Percentiles rank a stretch among this genome's conserved stretches.
Evolutionary conservation across 148 eudicot genomes (phyloP).

Genomic region (Cornus florida): DNA sequence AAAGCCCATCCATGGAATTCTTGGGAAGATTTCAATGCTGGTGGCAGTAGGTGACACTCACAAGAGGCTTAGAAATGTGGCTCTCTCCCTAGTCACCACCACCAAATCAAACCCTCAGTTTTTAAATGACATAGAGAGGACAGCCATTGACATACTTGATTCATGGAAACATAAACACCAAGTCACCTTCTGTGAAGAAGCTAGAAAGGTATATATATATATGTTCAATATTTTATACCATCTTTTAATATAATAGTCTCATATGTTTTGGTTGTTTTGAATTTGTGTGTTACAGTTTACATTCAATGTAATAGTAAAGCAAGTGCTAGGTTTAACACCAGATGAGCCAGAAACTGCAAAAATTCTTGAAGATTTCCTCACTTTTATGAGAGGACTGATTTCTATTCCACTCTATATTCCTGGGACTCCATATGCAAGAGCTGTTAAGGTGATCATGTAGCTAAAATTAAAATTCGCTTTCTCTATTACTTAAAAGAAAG

Average conservation of each 20-base stretch:
- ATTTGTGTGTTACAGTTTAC: constrained; percentile 39
- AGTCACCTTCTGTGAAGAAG: constrained; percentile 50
- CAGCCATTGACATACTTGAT: constrained; percentile 36
- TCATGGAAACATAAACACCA: constrained; percentile 56
- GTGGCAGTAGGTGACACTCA: constrained; percentile 60
- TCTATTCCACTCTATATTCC: constrained; percentile 63
- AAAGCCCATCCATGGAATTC: constrained; percentile 61
- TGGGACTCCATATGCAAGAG: constrained; percentile 73
- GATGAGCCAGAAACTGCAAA: constrained; percentile 46
- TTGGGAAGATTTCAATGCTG: constrained; percentile 56
- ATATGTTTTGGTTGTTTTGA: not conserved
- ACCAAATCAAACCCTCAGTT: constrained; percentile 53
- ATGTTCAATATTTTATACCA: not conserved
- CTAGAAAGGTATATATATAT: constrained; percentile 48
- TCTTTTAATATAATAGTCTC: not conserved
- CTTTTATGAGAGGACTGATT: constrained; percentile 64
- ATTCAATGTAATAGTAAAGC: constrained; percentile 73
- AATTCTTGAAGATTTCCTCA: constrained; percentile 61
- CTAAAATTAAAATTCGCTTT: not conserved
- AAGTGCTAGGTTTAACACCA: constrained; percentile 59
- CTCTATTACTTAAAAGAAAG: not conserved
- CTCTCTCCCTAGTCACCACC: constrained; percentile 52
- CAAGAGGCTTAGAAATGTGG: constrained; percentile 63
- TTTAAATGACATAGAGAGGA: constrained; percentile 42
- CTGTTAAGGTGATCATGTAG: constrained; percentile 45